Conservation (phyloP, 169 alveolate species). For the Eimeria maxima region DNA sequence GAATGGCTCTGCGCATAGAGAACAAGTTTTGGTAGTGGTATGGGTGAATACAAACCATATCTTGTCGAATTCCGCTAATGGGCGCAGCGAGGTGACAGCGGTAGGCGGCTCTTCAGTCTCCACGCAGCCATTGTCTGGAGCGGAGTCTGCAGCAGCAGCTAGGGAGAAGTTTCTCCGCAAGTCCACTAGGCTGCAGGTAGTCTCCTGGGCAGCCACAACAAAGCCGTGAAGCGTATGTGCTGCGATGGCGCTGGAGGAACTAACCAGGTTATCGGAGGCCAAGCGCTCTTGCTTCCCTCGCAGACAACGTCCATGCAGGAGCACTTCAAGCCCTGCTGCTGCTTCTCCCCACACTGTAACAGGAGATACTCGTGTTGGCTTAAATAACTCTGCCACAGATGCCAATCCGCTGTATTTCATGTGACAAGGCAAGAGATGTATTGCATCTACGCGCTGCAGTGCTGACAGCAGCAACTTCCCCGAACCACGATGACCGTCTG, state of each 20-base stretch:
- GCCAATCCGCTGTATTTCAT: slow-evolving; percentile 55
- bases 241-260: neutral
- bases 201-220: slow-evolving; percentile 20
- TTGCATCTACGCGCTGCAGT: neutral
- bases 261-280: neutral
- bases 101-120: slow-evolving; percentile 24
- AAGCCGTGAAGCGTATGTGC: slow-evolving; percentile 28
- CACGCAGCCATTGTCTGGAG: neutral
- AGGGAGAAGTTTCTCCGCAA: neutral
- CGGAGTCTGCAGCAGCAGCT: neutral
- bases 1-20: neutral
- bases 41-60: neutral
- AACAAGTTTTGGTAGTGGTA: neutral
- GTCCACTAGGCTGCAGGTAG: neutral
- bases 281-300: slow-evolving; percentile 50
- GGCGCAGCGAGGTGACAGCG: slow-evolving; percentile 34
- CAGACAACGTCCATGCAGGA: slow-evolving; percentile 58
- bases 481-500: neutral
- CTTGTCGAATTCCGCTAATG: slow-evolving; percentile 33
- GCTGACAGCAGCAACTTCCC: neutral
- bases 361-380: neutral
- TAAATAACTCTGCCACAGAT: neutral
- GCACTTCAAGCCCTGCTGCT: neutral
- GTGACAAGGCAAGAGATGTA: slow-evolving; percentile 61
- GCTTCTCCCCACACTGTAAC: neutral